Evolutionary conservation across 192 early-diverging fungal genomes (phyloP).

Genomic region (Podila horticola): DNA sequence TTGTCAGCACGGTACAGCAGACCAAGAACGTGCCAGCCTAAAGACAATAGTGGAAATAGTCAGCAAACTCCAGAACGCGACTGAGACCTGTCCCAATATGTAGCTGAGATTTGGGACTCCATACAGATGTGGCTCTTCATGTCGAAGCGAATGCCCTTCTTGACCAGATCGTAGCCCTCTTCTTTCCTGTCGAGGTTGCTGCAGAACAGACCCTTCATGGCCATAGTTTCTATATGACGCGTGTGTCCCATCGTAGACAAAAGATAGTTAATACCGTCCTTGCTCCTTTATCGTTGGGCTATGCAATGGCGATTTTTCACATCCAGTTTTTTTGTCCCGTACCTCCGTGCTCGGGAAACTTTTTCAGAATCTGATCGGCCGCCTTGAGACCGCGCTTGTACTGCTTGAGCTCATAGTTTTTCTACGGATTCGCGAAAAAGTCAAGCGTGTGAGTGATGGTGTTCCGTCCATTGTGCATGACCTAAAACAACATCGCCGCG

Average conservation of each 20-base stretch:
- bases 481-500: neutral
- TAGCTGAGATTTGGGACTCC: conserved; percentile 7
- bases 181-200: conserved; percentile 91
- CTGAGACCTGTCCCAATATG: neutral
- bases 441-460: neutral
- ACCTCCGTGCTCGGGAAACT: conserved; percentile 93
- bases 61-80: neutral
- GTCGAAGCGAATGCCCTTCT: conserved; percentile 84
- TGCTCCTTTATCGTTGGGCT: neutral
- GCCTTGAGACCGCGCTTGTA: conserved; percentile 95
- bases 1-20: conserved; percentile 91
- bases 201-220: conserved; percentile 95
- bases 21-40: conserved; percentile 97
- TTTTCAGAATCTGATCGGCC: conserved; percentile 93
- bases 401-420: conserved; percentile 94
- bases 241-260: neutral
- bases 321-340: neutral
- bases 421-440: conserved; percentile 60
- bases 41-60: neutral
- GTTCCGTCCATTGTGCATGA: neutral
- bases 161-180: conserved; percentile 88
- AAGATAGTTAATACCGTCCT: neutral
- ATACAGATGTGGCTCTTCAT: conserved; percentile 89
- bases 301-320: neutral
- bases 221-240: conserved; percentile 79